Conservation (phyloP, 768 basidiomycete genomes). For the Pisolithus albus region DNA sequence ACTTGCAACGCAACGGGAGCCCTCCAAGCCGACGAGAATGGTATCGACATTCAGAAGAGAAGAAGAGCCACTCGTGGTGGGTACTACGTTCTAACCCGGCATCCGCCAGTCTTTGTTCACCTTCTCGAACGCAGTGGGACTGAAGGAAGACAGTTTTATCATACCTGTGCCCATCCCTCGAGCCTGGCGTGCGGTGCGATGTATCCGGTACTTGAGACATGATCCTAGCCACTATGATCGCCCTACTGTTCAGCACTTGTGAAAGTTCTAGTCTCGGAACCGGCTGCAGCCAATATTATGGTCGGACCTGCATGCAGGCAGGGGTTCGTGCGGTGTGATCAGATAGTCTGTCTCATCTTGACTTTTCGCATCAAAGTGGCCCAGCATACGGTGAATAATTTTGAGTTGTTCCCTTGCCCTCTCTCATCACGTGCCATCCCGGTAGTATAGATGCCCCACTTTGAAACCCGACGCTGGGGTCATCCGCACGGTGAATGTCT, state of each 20-base stretch:
- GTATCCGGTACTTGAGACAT: conserved; percentile 14
- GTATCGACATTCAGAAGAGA: conserved; percentile 31
- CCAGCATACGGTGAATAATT: neutral
- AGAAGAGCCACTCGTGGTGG: conserved; percentile 40
- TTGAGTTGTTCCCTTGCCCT: neutral
- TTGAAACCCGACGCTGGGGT: neutral
- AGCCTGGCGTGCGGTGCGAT: conserved; percentile 19
- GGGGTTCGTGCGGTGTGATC: conserved; percentile 26
- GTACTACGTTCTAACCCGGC: conserved; percentile 13
- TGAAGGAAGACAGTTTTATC: conserved; percentile 22
- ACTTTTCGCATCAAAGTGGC: conserved; percentile 13
- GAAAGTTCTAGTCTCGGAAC: conserved; percentile 26
- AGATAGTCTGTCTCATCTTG: conserved; percentile 4
- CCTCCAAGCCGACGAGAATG: conserved; percentile 30
- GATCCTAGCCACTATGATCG: conserved; percentile 31
- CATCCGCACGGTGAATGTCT: no score
- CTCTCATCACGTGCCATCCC: no score
- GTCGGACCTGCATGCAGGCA: conserved; percentile 16
- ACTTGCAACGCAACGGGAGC: conserved; percentile 37
- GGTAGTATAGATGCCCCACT: neutral
- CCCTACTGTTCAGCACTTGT: conserved; percentile 13
- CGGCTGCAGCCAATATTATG: conserved; percentile 17
- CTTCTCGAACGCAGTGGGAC: conserved; percentile 35
- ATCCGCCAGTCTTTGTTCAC: conserved; percentile 16
- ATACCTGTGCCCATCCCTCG: conserved; percentile 11